These are phyloP conservation scores for Phylloporus rhodoxanthus DNA, from an alignment of 768 basidiomycete species.

Conservation along the genomic window DNA sequence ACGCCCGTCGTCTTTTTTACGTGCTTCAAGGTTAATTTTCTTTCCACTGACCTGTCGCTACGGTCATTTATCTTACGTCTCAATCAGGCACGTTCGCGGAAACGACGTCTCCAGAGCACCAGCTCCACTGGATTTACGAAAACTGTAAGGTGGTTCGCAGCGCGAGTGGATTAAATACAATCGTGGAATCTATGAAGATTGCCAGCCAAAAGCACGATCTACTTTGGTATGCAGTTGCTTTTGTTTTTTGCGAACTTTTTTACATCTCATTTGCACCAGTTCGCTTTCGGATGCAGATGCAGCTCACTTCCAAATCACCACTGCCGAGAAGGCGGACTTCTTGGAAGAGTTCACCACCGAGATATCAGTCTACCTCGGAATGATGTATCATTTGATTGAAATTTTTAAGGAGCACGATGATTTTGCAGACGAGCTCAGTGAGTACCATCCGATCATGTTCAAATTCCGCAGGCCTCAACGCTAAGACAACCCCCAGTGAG, in stretches of 20 bases:
- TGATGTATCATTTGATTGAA: slow-evolving; percentile 94
- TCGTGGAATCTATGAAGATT: slow-evolving; percentile 86
- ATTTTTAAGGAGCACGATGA: slow-evolving; percentile 89
- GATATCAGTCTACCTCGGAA: slow-evolving; percentile 87
- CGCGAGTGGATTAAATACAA: slow-evolving; percentile 75
- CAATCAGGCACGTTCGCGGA: slow-evolving; percentile 80
- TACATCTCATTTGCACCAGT: slow-evolving; percentile 35
- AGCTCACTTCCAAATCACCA: slow-evolving; percentile 61
- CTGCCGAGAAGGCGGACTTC: slow-evolving; percentile 67
- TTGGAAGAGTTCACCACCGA: slow-evolving; percentile 90
- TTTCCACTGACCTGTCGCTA: not conserved
- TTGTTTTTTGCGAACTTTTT: not conserved
- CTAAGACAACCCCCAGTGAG: slow-evolving; percentile 60
- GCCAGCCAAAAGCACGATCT: slow-evolving; percentile 84
- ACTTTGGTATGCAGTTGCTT: slow-evolving; percentile 48
- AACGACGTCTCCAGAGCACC: slow-evolving; percentile 87
- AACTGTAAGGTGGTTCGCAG: slow-evolving; percentile 83
- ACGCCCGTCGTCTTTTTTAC: slow-evolving; percentile 83
- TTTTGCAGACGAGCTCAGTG: slow-evolving; percentile 95
- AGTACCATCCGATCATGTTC: slow-evolving; percentile 29
- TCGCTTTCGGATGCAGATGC: slow-evolving; percentile 72
- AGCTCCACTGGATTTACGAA: slow-evolving; percentile 92
- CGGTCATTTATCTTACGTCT: slow-evolving; percentile 7
- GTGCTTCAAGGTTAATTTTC: slow-evolving; percentile 72
- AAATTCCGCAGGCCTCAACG: not conserved